Percentiles rank a stretch among this genome's conserved stretches.
Conservation (phyloP, 2,329 filamentous ascomycete genomes). For the Epichloe elymi region DNA sequence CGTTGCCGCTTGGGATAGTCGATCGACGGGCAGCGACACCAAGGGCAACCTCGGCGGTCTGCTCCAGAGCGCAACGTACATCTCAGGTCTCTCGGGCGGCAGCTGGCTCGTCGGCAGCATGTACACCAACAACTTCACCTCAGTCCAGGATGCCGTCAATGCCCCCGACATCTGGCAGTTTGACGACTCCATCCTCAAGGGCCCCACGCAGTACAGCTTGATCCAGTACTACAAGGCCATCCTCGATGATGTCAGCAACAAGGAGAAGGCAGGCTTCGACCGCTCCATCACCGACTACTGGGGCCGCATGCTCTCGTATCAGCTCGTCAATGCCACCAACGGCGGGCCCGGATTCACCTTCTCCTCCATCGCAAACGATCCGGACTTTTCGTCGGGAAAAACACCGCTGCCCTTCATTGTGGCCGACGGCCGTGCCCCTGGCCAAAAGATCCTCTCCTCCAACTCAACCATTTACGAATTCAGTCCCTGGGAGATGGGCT, state of each 20-base stretch:
- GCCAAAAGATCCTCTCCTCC: constrained; percentile 28
- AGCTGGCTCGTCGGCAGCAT: constrained; percentile 77
- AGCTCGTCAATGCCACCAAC: constrained; percentile 62
- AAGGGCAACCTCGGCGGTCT: constrained; percentile 65
- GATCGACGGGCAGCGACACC: constrained; percentile 36
- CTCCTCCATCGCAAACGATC: constrained; percentile 48
- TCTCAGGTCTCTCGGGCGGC: constrained; percentile 70
- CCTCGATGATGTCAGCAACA: constrained; percentile 21
- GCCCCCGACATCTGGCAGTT: constrained; percentile 27
- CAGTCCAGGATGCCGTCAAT: constrained; percentile 28
- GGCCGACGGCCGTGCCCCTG: constrained; percentile 33
- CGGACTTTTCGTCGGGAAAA: constrained; percentile 27
- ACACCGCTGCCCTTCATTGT: constrained; percentile 37
- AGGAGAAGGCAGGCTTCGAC: constrained; percentile 28
- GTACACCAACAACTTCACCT: constrained; percentile 73
- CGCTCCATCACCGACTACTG: constrained; percentile 79
- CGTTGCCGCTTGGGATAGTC: constrained; percentile 63
- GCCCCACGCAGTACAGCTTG: constrained; percentile 23
- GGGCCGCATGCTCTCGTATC: constrained; percentile 75
- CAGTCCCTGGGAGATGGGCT: constrained; percentile 52
- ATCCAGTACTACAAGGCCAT: constrained; percentile 26
- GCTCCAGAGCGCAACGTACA: constrained; percentile 68
- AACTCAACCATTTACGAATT: constrained; percentile 55
- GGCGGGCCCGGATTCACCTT: constrained; percentile 71
- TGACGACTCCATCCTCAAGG: constrained; percentile 27